Percentiles rank a stretch among this genome's conserved stretches.
These are phyloP conservation scores for Phytophthora europaea DNA, from an alignment of 352 stramenopile species.

Conservation along the genomic window DNA sequence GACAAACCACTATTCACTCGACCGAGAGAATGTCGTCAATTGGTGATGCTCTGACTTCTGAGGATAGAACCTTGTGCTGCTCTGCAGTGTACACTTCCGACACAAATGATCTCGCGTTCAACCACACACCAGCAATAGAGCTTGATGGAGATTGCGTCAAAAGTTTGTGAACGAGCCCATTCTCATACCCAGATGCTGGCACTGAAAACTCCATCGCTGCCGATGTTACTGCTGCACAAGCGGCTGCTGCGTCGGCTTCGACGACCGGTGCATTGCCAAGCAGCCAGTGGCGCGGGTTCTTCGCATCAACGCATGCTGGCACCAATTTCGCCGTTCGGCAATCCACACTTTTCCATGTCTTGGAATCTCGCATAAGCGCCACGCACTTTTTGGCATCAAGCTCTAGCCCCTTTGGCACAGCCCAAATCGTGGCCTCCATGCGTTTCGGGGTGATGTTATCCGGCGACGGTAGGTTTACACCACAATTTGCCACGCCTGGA, in stretches of 20 bases:
- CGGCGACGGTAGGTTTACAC: slow-evolving; percentile 82
- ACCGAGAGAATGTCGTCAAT: slow-evolving; percentile 37
- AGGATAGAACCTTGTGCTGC: slow-evolving; percentile 4
- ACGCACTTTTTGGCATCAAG: slow-evolving; percentile 61
- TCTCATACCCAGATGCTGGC: slow-evolving; percentile 68
- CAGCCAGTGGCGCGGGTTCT: slow-evolving; percentile 49
- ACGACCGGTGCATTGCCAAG: slow-evolving; percentile 37
- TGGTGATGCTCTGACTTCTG: slow-evolving; percentile 1
- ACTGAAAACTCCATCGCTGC: slow-evolving; percentile 43
- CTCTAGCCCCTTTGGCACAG: slow-evolving; percentile 40
- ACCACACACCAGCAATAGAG: slow-evolving; percentile 54
- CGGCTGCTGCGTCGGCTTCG: slow-evolving; percentile 44
- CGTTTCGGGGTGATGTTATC: slow-evolving; percentile 88
- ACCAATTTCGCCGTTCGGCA: slow-evolving; percentile 56
- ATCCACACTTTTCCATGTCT: slow-evolving; percentile 68
- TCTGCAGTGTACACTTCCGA: slow-evolving; percentile 48
- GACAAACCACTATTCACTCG: slow-evolving; percentile 26
- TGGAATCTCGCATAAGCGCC: slow-evolving; percentile 47
- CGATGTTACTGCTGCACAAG: slow-evolving; percentile 28
- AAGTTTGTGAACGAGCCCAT: slow-evolving; percentile 48
- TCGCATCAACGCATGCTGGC: slow-evolving; percentile 46
- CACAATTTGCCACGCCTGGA: slow-evolving; percentile 71
- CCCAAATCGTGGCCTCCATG: slow-evolving; percentile 83
- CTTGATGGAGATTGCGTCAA: slow-evolving; percentile 39
- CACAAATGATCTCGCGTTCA: slow-evolving; percentile 53